Conservation (phyloP, 2,329 filamentous ascomycete species). For the Colletotrichum falcatum region DNA sequence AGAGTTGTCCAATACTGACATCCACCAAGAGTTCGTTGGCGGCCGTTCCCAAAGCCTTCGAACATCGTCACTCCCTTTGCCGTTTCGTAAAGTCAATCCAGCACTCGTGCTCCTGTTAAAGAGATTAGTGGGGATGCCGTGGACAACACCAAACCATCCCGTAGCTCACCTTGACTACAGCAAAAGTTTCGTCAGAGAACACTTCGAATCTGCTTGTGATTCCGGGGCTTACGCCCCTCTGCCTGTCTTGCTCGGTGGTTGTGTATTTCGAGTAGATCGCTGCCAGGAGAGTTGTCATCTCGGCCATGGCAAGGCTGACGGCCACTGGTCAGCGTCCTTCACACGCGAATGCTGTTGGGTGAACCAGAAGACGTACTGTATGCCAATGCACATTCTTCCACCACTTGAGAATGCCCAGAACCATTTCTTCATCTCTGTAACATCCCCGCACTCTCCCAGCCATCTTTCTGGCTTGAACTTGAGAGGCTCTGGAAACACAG, state of each 20-base stretch:
- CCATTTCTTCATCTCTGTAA: constrained; percentile 34
- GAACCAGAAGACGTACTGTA: constrained; percentile 32
- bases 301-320: constrained; percentile 38
- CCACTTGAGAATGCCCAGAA: constrained; percentile 42
- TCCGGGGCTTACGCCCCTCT: constrained; percentile 29
- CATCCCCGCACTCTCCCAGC: constrained; percentile 39
- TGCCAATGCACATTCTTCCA: constrained; percentile 41
- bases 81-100: neutral
- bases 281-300: constrained; percentile 39
- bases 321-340: neutral
- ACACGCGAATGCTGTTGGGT: neutral
- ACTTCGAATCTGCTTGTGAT: constrained; percentile 38
- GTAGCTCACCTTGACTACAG: neutral
- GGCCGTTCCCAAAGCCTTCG: neutral
- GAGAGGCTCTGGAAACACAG: constrained; percentile 43
- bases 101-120: constrained; percentile 1
- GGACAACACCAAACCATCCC: neutral
- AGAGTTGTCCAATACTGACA: neutral
- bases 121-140: neutral
- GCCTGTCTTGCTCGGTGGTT: constrained; percentile 25
- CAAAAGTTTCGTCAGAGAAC: constrained; percentile 30
- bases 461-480: constrained; percentile 47
- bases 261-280: constrained; percentile 29
- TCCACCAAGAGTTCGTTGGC: neutral
- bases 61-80: neutral